These are phyloP conservation scores for Puccinia horiana DNA, from an alignment of 1,284 basidiomycete species.

Conservation along the genomic window DNA sequence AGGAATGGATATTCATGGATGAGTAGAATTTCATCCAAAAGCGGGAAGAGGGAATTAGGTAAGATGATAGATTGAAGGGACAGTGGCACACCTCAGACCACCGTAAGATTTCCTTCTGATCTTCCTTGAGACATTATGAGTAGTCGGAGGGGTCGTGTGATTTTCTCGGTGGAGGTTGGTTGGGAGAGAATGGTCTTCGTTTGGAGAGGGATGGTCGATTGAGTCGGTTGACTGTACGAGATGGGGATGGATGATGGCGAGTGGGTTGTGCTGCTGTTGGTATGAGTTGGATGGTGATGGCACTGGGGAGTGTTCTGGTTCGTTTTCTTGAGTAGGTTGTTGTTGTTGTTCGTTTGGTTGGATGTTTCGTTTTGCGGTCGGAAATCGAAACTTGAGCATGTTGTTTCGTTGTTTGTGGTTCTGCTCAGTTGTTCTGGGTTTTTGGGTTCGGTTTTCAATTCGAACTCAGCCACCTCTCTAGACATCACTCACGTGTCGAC, in stretches of 20 bases:
- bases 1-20: not conserved
- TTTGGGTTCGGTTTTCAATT: too few relatives aligned
- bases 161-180: not conserved
- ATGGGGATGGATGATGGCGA: not conserved
- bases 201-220: not conserved
- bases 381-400: not conserved
- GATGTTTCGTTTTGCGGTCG: not conserved
- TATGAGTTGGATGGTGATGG: conserved; percentile 23
- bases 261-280: not conserved
- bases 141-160: not conserved
- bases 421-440: not conserved
- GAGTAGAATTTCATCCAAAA: not conserved
- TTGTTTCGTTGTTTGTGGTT: not conserved
- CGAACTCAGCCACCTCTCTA: too few relatives aligned
- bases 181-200: conserved; percentile 4
- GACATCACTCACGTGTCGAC: too few relatives aligned
- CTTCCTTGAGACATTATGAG: conserved; percentile 26
- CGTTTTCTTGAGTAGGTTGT: not conserved
- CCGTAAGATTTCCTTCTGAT: conserved; percentile 41
- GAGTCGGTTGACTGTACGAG: conserved; percentile 13
- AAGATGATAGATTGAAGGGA: not conserved
- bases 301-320: not conserved
- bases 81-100: conserved; percentile 4
- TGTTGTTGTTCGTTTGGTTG: conserved; percentile 10
- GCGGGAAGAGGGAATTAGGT: not conserved